phyloP scores from a whole-genome alignment of 495 filamentous ascomycete species.

The Penicillium atrosanguineum region DNA sequence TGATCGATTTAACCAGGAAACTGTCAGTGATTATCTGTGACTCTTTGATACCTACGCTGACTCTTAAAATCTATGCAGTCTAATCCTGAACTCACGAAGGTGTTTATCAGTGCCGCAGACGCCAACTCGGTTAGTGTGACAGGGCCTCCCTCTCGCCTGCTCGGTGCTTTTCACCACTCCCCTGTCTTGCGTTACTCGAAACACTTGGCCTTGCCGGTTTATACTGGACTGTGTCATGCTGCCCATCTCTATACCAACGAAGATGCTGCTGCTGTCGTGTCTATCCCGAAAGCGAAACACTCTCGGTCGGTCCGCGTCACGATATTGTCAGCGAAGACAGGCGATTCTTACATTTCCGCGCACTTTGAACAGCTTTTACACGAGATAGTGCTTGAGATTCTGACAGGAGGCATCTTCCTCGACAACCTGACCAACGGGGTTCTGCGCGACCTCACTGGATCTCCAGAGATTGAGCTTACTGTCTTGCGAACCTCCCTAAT shows the following conservation, averaged over 20 bases:
- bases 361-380: conserved; percentile 19
- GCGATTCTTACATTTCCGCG: background rate
- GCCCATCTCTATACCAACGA: conserved; percentile 1
- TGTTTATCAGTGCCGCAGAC: conserved; percentile 40
- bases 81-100: conserved; percentile 19
- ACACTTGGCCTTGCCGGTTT: conserved; percentile 4
- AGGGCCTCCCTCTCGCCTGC: conserved; percentile 42
- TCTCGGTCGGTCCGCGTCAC: background rate
- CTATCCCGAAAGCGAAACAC: background rate
- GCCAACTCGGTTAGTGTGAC: conserved; percentile 37
- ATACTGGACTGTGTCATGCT: conserved; percentile 9
- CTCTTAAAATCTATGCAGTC: too few species aligned
- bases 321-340: background rate
- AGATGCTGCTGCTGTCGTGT: background rate
- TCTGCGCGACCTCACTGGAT: background rate
- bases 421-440: conserved; percentile 24
- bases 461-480: background rate
- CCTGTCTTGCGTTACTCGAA: conserved; percentile 32
- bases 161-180: conserved; percentile 28
- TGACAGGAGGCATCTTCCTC: conserved; percentile 28
- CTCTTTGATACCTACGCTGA: too few species aligned
- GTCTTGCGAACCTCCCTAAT: conserved; percentile 2
- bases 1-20: conserved; percentile 22
- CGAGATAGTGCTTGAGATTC: conserved; percentile 28
- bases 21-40: background rate